These are phyloP conservation scores for Phytophthora fragariaefolia DNA, from an alignment of 352 stramenopile species.

Conservation along the genomic window DNA sequence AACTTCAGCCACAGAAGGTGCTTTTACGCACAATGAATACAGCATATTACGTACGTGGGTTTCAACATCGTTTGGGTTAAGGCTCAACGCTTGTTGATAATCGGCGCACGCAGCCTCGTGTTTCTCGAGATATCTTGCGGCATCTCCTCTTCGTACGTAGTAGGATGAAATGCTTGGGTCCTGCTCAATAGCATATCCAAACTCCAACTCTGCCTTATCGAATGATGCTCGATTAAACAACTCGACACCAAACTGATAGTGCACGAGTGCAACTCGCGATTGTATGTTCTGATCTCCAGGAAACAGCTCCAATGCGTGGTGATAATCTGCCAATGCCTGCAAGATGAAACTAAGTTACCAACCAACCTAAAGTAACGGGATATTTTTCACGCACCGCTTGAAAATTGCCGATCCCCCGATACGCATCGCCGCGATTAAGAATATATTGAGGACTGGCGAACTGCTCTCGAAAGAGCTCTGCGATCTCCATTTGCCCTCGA, in stretches of 20 bases:
- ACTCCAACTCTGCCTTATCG: slow-evolving; percentile 78
- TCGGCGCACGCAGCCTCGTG: slow-evolving; percentile 59
- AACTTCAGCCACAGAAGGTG: background rate
- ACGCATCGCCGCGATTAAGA: slow-evolving; percentile 76
- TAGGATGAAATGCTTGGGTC: slow-evolving; percentile 65
- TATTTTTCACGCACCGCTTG: slow-evolving; percentile 53
- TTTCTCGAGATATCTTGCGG: slow-evolving; percentile 76
- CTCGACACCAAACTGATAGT: slow-evolving; percentile 85
- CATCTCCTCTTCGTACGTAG: slow-evolving; percentile 73
- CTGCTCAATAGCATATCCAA: slow-evolving; percentile 51
- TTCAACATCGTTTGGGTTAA: slow-evolving; percentile 69
- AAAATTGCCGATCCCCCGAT: slow-evolving; percentile 73
- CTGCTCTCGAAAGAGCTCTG: slow-evolving; percentile 51
- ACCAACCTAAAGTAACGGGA: background rate
- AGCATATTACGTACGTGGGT: slow-evolving; percentile 54
- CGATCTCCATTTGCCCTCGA: slow-evolving; percentile 55
- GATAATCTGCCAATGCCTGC: slow-evolving; percentile 82
- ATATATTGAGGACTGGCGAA: slow-evolving; percentile 63
- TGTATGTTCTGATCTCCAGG: slow-evolving; percentile 58
- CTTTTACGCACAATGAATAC: background rate
- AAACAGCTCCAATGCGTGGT: slow-evolving; percentile 67
- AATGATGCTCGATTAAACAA: slow-evolving; percentile 81
- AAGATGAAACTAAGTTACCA: slow-evolving; percentile 1
- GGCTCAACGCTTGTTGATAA: slow-evolving; percentile 55
- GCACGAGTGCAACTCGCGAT: slow-evolving; percentile 71